Percentiles rank a stretch among this genome's conserved stretches.
Evolutionary conservation across 371 early-diverging fungal species (phyloP).

Genomic region (Apophysomyces sp.): DNA sequence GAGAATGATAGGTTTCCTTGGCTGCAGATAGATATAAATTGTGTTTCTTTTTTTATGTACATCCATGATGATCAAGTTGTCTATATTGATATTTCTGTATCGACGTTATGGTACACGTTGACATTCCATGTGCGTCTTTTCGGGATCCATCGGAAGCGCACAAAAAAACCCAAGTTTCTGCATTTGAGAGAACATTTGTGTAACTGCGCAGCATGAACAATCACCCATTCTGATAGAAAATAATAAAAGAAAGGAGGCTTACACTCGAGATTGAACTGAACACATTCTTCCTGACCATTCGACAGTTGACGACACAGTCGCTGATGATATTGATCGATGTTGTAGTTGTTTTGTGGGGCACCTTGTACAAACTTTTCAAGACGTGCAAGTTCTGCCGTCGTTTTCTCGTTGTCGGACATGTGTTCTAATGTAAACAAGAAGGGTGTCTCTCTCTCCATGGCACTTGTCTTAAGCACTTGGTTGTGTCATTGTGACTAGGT

Average conservation of each 20-base stretch:
- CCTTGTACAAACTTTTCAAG: conserved; percentile 41
- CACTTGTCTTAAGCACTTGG: too few species aligned
- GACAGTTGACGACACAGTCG: conserved; percentile 34
- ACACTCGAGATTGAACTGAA: conserved; percentile 50
- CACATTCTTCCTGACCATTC: conserved; percentile 38
- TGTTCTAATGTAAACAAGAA: too few species aligned
- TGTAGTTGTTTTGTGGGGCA: conserved; percentile 40
- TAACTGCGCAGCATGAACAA: conserved; percentile 22
- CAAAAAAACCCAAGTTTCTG: conserved; percentile 60
- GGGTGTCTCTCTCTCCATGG: too few species aligned
- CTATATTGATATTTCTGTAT: background rate
- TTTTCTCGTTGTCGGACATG: background rate
- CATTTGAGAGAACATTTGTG: conserved; percentile 59
- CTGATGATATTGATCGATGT: conserved; percentile 47
- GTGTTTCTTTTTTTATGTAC: too few species aligned
- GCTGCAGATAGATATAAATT: too few species aligned
- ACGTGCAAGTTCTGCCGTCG: conserved; percentile 26
- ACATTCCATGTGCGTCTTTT: conserved; percentile 54
- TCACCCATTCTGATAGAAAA: background rate
- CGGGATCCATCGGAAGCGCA: conserved; percentile 58
- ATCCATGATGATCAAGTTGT: too few species aligned
- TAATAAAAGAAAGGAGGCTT: conserved; percentile 16
- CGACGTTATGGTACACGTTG: conserved; percentile 19
- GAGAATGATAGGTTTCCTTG: too few species aligned
- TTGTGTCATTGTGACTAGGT: too few species aligned